Evolutionary conservation across 169 alveolate genomes (phyloP).

Genomic region (Condylostoma magnum): DNA sequence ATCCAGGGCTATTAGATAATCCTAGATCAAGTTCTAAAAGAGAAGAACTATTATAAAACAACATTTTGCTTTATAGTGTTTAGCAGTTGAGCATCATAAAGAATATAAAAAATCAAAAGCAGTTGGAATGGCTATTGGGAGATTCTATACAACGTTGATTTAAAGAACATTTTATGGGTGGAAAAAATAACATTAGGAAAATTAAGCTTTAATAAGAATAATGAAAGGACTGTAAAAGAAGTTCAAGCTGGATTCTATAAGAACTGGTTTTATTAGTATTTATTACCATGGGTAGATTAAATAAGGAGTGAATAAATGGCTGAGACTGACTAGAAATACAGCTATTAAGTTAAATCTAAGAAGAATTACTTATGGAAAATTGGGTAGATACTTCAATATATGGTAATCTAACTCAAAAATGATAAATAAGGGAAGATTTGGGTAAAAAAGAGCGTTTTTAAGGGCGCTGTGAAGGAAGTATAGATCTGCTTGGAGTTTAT

Average conservation of each 20-base stretch:
- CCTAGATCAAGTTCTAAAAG: neutral
- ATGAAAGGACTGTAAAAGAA: neutral
- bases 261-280: constrained; percentile 3
- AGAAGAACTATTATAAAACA: neutral
- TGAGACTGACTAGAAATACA: neutral
- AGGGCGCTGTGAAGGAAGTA: constrained; percentile 1
- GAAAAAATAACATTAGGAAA: constrained; percentile 4
- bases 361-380: neutral
- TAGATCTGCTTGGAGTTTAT: neutral
- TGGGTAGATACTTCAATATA: neutral
- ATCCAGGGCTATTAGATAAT: neutral
- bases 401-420: neutral
- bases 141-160: neutral
- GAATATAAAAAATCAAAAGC: too few relatives aligned
- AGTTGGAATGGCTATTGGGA: neutral
- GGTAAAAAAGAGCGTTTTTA: neutral
- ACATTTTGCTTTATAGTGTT: neutral
- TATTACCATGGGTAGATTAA: neutral
- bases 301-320: neutral
- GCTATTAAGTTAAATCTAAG: neutral
- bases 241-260: neutral
- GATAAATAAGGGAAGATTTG: neutral
- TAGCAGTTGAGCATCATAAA: neutral
- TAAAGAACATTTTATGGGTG: neutral
- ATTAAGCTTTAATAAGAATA: neutral